Base-by-base conservation (phyloP, 2,329 filamentous ascomycete species). In the Plenodomus lindquistii region DNA sequence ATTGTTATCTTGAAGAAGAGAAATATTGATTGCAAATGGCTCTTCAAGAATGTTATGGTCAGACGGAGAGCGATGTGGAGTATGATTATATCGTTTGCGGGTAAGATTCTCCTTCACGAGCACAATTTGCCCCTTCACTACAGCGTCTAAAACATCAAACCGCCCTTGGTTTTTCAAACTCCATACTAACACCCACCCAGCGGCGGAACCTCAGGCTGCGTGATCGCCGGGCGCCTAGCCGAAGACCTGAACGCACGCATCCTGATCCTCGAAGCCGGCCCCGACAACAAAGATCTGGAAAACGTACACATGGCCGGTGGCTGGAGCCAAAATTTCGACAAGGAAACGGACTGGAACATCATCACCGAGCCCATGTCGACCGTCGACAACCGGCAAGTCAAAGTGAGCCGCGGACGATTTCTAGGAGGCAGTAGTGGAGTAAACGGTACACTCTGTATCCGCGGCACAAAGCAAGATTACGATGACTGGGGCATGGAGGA, bases 401-500 rank as follows among this genome's bases (percentile, higher is more conserved):
- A 79, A 52, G 69, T 76, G 15, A 79, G 76, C 43, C 69, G 79
- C 40, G 79, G 78, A 27, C 76, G 76, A 41, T 79, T 80, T 46
- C 68, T 81, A 1, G 78, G 79, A 9, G 79, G 79, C 11, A 78
- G 70, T 6, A 79, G 75, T 42, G 78, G 78, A 5, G 71, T 74
- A 11, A 81, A 81, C 48, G 79, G 78, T 2, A 81, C 78, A 1
- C 58, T 81, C 3, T 78, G 76, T 44, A 74, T 81, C 21, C 73
- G 78, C 4, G 79, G 79, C 18, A 72, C 70, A 9, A 78, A 75
- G 59, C 77, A 80, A 37, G 73, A 74, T 48, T 76, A 78, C 17
- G 80, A 85, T 63, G 80, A 85, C 48, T 84, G 82, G 82, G 75
- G 66, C 2, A 54, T 81, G 45, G 77, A 73, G 29, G 81, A 79